Percentiles rank a stretch among this genome's conserved stretches.
phyloP scores from a whole-genome alignment of 345 rosid species.

The Eucalyptus cloeziana region DNA sequence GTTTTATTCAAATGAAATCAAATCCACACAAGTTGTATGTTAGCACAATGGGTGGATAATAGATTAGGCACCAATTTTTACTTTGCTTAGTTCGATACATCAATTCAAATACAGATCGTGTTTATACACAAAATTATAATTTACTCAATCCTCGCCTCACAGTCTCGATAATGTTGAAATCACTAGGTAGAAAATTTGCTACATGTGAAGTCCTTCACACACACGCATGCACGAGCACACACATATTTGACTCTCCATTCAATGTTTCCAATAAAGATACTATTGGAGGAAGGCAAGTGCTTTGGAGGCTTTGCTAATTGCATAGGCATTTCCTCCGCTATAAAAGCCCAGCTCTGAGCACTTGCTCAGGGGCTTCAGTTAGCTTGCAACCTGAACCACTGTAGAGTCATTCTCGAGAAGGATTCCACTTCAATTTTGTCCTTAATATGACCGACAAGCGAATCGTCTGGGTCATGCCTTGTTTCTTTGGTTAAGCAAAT shows the following conservation, averaged over 20 bases:
- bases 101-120: not conserved
- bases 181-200: too few relatives aligned
- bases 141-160: not conserved
- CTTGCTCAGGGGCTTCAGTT: not conserved
- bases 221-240: too few relatives aligned
- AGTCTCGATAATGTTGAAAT: too few relatives aligned
- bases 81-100: not conserved
- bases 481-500: too few relatives aligned
- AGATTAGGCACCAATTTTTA: not conserved
- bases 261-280: too few relatives aligned
- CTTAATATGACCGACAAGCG: not conserved
- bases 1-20: conserved; percentile 14
- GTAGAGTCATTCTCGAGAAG: not conserved
- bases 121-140: too few relatives aligned
- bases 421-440: not conserved
- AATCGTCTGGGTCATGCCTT: not conserved
- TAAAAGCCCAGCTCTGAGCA: accelerated
- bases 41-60: accelerated
- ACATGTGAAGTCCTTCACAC: too few relatives aligned
- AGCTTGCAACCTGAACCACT: not conserved
- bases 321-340: too few relatives aligned
- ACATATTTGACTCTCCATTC: too few relatives aligned
- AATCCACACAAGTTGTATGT: not conserved
- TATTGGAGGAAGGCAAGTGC: too few relatives aligned
- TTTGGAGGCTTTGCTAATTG: too few relatives aligned